Conservation (phyloP, 228 moss, liverwort and hornwort species). For the Sphagnum fallax region DNA sequence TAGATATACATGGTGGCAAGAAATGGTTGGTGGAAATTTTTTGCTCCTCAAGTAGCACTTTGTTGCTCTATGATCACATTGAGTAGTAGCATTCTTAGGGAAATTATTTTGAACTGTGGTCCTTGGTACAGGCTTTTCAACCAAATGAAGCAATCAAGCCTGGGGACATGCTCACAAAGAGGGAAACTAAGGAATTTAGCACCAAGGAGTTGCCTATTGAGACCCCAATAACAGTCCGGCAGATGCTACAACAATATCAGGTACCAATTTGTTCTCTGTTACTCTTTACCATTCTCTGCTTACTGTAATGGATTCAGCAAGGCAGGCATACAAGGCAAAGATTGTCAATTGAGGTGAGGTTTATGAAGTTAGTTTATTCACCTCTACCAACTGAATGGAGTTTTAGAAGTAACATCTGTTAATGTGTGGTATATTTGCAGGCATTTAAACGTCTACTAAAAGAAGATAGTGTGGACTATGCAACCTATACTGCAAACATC, state of each 20-base stretch:
- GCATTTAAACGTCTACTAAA: slow-evolving; percentile 88
- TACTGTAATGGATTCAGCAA: neutral
- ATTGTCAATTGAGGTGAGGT: neutral
- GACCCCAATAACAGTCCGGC: slow-evolving; percentile 57
- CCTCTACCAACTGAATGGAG: no score
- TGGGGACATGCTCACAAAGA: slow-evolving; percentile 51
- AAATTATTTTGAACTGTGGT: no score
- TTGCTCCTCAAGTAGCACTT: no score
- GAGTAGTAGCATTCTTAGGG: no score
- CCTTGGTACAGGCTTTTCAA: slow-evolving; percentile 43
- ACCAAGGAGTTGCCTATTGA: slow-evolving; percentile 56
- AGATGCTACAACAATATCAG: slow-evolving; percentile 93
- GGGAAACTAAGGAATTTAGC: slow-evolving; percentile 81
- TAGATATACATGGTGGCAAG: neutral
- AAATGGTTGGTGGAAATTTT: neutral
- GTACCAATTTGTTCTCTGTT: slow-evolving; percentile 11
- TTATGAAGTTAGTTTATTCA: no score
- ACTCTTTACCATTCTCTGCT: neutral
- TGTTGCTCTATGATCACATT: no score
- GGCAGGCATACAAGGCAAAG: neutral
- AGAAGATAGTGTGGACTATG: slow-evolving; percentile 82
- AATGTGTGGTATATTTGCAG: slow-evolving; percentile 10
- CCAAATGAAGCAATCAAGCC: slow-evolving; percentile 77
- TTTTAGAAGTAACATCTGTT: no score
- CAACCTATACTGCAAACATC: slow-evolving; percentile 63